Evolutionary conservation across 805 yeast genomes (phyloP).

Genomic region (Candida ortonii): DNA sequence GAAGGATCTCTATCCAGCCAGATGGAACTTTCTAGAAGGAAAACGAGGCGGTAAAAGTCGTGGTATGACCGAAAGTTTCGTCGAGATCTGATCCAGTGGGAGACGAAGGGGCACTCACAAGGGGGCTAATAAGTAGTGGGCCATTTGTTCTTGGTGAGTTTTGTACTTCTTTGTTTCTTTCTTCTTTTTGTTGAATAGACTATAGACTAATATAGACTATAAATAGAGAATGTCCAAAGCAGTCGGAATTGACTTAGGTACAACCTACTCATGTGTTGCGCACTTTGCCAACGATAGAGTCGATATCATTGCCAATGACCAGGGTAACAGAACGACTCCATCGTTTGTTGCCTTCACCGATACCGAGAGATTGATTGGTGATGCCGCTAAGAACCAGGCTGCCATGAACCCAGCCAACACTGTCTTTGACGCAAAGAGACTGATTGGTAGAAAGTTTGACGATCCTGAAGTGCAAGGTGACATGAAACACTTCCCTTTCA

Average conservation of each 20-base stretch:
- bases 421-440: slow-evolving; percentile 87
- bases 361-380: slow-evolving; percentile 91
- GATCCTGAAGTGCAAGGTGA: slow-evolving; percentile 82
- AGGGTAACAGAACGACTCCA: slow-evolving; percentile 98
- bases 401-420: slow-evolving; percentile 91
- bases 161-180: background rate
- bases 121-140: too few relatives aligned
- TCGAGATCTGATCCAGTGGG: too few relatives aligned
- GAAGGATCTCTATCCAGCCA: background rate
- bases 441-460: slow-evolving; percentile 85
- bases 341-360: slow-evolving; percentile 94
- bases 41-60: slow-evolving; percentile 13
- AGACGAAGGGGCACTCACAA: too few relatives aligned
- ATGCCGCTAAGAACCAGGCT: slow-evolving; percentile 97
- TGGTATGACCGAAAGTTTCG: slow-evolving; percentile 14
- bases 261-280: slow-evolving; percentile 94
- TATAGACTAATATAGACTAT: background rate
- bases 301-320: slow-evolving; percentile 95
- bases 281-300: slow-evolving; percentile 89
- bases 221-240: slow-evolving; percentile 43
- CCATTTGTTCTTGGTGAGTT: too few relatives aligned
- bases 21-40: slow-evolving; percentile 22
- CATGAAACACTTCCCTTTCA: slow-evolving; percentile 91
- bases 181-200: slow-evolving; percentile 2
- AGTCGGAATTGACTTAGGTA: slow-evolving; percentile 79